Evolutionary conservation across 148 eudicot species (phyloP).

Genomic region (Talinum fruticosum): DNA sequence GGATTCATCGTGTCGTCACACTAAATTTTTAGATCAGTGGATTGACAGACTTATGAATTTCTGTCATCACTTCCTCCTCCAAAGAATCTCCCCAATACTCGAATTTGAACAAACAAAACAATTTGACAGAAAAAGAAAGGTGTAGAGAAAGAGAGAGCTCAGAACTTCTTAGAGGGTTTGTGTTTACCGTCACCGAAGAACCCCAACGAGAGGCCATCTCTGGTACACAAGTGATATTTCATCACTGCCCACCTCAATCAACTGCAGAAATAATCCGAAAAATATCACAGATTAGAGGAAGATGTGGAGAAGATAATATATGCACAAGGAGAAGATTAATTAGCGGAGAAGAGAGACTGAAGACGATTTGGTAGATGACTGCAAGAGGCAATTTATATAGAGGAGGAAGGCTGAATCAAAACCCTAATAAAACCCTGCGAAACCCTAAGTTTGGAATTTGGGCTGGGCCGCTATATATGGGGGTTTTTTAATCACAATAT

Average conservation of each 20-base stretch:
- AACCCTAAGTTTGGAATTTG: background rate
- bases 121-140: background rate
- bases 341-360: background rate
- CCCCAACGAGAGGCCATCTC: constrained; percentile 24
- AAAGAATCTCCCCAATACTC: background rate
- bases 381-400: constrained; percentile 4
- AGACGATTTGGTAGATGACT: background rate
- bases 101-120: background rate
- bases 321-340: background rate
- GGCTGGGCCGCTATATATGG: too few species aligned
- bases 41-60: background rate
- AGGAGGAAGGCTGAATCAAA: background rate
- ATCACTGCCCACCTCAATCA: constrained; percentile 31
- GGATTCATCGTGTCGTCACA: background rate
- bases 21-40: background rate
- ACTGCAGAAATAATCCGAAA: background rate
- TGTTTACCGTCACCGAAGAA: constrained; percentile 51
- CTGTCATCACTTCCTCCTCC: background rate
- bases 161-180: constrained; percentile 93
- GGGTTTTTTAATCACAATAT: too few species aligned
- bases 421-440: background rate
- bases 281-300: background rate
- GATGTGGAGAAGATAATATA: background rate
- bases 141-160: constrained; percentile 45
- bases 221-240: constrained; percentile 45